A percentile compares a stretch with the other conserved stretches of the same genome.
Conservation (phyloP, 75 land plant genomes). For the Larix kaempferi region DNA sequence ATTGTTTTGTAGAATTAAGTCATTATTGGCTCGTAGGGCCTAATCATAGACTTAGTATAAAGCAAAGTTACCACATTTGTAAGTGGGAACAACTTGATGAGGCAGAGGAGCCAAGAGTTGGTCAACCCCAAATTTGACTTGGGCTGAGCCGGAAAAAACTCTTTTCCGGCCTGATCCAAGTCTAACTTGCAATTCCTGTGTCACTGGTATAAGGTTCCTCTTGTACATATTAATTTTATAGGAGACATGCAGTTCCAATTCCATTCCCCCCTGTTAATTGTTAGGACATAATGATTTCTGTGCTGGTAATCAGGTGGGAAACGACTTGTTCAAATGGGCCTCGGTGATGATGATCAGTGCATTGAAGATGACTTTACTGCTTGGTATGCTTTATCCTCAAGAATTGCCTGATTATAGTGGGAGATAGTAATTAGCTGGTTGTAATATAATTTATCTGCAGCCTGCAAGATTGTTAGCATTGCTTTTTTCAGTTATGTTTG, state of each 20-base stretch:
- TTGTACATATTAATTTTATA: not conserved
- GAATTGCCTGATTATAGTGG: conserved; percentile 1
- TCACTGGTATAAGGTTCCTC: no score
- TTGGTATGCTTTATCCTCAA: conserved; percentile 45
- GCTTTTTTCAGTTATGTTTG: not conserved
- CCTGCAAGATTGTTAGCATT: not conserved
- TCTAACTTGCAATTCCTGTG: no score
- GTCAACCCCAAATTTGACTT: no score
- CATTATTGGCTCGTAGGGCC: no score
- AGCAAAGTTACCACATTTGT: no score
- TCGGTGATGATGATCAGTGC: conserved; percentile 96
- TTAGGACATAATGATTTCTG: not conserved
- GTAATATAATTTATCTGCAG: not conserved
- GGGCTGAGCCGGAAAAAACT: no score
- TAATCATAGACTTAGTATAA: no score
- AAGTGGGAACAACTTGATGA: no score
- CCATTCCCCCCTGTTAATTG: not conserved
- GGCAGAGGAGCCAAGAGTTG: no score
- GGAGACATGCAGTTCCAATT: not conserved
- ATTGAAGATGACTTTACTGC: conserved; percentile 97
- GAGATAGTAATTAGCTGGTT: not conserved
- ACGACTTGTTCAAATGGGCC: conserved; percentile 65
- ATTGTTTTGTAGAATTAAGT: no score
- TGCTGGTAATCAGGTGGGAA: conserved; percentile 53
- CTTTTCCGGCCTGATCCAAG: no score